phyloP scores from a whole-genome alignment of 2,329 filamentous ascomycete species.

The Didymella segeticola region DNA sequence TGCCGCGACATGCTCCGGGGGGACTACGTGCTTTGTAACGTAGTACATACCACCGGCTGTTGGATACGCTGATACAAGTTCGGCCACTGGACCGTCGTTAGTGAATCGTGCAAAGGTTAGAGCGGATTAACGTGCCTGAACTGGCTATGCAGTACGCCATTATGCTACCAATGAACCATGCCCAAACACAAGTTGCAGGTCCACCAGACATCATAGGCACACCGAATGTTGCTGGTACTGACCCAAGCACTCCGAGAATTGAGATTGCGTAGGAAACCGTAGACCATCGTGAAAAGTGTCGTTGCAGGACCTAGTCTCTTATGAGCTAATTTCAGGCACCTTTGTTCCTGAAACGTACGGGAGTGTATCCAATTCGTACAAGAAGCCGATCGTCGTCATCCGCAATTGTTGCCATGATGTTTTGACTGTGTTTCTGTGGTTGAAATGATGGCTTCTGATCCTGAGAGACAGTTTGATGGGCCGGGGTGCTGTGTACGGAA shows the following conservation, averaged over 20 bases:
- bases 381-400: constrained; percentile 67
- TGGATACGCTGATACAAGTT: constrained; percentile 70
- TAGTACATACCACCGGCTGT: constrained; percentile 74
- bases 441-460: constrained; percentile 36
- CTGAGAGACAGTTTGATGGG: constrained; percentile 28
- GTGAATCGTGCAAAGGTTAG: background rate
- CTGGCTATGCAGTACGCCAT: constrained; percentile 71
- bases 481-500: constrained; percentile 16
- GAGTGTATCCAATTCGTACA: constrained; percentile 68
- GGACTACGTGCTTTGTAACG: constrained; percentile 70
- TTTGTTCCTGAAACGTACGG: constrained; percentile 54
- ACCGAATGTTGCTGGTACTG: constrained; percentile 68
- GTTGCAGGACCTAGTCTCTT: constrained; percentile 60
- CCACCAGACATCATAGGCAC: constrained; percentile 65
- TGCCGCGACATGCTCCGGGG: constrained; percentile 65
- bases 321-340: constrained; percentile 25
- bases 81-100: constrained; percentile 57
- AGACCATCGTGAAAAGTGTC: constrained; percentile 72
- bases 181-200: constrained; percentile 70
- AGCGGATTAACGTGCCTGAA: constrained; percentile 52
- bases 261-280: constrained; percentile 72
- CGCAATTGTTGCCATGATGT: constrained; percentile 57
- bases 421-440: constrained; percentile 18
- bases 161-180: constrained; percentile 68
- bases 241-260: constrained; percentile 69